phyloP scores from a whole-genome alignment of 768 basidiomycete species.

The Suillus luteus region DNA sequence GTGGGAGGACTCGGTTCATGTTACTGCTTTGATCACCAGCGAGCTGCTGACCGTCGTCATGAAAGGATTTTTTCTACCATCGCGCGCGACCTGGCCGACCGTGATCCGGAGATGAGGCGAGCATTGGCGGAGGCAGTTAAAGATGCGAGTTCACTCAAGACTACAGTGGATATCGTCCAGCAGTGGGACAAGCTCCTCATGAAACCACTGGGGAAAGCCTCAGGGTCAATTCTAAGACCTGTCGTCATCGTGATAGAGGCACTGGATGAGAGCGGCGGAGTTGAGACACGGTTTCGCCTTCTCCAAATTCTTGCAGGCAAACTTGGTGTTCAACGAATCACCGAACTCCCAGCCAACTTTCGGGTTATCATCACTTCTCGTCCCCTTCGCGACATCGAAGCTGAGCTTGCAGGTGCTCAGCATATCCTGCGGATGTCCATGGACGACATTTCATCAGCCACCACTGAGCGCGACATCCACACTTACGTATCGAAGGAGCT shows the following conservation, averaged over 20 bases:
- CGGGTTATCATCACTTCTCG: slow-evolving; percentile 13
- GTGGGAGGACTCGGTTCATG: slow-evolving; percentile 2
- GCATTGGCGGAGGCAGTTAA: not conserved
- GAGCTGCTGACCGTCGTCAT: slow-evolving; percentile 10
- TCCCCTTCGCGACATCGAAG: not conserved
- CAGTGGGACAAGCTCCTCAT: slow-evolving; percentile 24
- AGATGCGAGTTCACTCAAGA: slow-evolving; percentile 4
- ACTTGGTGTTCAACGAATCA: not conserved
- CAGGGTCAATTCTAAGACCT: slow-evolving; percentile 17
- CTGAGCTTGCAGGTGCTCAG: not conserved
- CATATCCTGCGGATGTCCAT: not conserved
- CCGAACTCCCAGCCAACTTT: slow-evolving; percentile 13
- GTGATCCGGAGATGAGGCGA: not conserved
- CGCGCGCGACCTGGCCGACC: not conserved
- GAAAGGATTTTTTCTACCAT: slow-evolving; percentile 17
- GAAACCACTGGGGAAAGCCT: slow-evolving; percentile 11
- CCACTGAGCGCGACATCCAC: not conserved
- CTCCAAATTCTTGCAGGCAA: slow-evolving; percentile 13
- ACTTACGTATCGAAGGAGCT: not conserved
- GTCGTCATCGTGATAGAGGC: slow-evolving; percentile 29
- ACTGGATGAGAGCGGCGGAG: slow-evolving; percentile 20
- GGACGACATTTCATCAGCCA: not conserved
- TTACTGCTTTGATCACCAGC: slow-evolving; percentile 9
- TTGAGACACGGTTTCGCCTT: slow-evolving; percentile 10
- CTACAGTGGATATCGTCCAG: not conserved